Percentiles rank a stretch among this genome's conserved stretches.
Evolutionary conservation across 106 monocot genomes (phyloP).

Genomic region (Vanilla planifolia): DNA sequence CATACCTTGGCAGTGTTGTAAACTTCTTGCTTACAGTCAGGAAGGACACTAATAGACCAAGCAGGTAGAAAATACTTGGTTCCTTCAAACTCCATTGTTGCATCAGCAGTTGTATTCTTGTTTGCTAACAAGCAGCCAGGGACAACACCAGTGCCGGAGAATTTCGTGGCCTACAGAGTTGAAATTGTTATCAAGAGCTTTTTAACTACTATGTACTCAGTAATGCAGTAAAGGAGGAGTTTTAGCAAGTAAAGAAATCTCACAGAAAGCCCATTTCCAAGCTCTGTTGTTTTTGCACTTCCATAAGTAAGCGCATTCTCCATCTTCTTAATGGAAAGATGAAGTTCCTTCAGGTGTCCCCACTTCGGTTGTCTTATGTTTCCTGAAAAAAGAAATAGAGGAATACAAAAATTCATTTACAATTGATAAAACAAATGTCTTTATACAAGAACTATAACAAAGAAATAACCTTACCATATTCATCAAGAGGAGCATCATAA

Average conservation of each 20-base stretch:
- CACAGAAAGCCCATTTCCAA: conserved; percentile 22
- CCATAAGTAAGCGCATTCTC: conserved; percentile 42
- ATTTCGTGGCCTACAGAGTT: conserved; percentile 43
- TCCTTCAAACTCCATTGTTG: conserved; percentile 26
- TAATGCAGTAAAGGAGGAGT: neutral
- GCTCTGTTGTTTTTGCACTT: conserved; percentile 10
- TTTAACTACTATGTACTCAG: neutral
- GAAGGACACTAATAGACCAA: conserved; percentile 71
- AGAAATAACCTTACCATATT: conserved; percentile 42
- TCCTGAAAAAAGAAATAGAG: conserved; percentile 16
- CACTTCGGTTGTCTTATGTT: conserved; percentile 64
- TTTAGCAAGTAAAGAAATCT: neutral
- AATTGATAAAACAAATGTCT: neutral
- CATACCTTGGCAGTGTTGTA: conserved; percentile 79
- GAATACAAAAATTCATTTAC: neutral
- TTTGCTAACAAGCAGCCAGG: conserved; percentile 65
- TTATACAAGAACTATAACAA: neutral
- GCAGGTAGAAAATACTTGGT: conserved; percentile 43
- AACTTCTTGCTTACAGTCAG: conserved; percentile 52
- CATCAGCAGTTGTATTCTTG: conserved; percentile 19
- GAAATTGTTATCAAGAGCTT: neutral
- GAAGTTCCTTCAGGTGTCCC: conserved; percentile 57
- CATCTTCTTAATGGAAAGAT: conserved; percentile 35
- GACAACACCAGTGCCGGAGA: conserved; percentile 11
- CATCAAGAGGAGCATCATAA: conserved; percentile 74